A percentile compares a stretch with the other conserved stretches of the same genome.
Conservation (phyloP, 495 filamentous ascomycete genomes). For the Amphirosellinia nigrospora region DNA sequence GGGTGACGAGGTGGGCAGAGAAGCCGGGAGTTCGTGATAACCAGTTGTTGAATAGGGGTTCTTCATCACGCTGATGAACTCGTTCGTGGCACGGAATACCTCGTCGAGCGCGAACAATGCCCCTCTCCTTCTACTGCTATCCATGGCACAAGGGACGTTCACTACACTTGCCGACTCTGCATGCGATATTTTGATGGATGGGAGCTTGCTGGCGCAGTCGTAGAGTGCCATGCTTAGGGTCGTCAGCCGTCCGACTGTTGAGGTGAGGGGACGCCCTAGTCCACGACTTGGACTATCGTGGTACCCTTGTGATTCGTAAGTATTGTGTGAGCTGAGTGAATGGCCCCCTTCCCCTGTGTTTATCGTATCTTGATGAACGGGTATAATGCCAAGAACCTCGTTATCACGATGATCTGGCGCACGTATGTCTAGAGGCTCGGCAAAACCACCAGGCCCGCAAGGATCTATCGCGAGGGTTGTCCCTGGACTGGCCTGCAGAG, state of each 20-base stretch:
- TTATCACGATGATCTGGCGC: not conserved
- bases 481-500: no score
- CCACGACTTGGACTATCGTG: not conserved
- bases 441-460: not conserved
- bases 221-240: slow-evolving; percentile 20
- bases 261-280: not conserved
- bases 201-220: slow-evolving; percentile 27
- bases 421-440: not conserved
- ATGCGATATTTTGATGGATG: not conserved
- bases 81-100: slow-evolving; percentile 20
- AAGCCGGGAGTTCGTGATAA: not conserved
- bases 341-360: no score
- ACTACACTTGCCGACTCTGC: not conserved
- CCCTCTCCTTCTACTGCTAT: not conserved
- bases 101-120: slow-evolving; percentile 16
- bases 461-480: not conserved
- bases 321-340: not conserved
- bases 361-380: not conserved
- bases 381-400: not conserved
- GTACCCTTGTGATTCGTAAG: not conserved
- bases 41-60: not conserved
- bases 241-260: slow-evolving; percentile 6
- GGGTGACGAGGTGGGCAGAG: not conserved
- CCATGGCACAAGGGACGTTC: not conserved
- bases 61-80: slow-evolving; percentile 22